Base-by-base conservation (phyloP, 306 rosid species). In the Dalbergia cochinchinensis region DNA sequence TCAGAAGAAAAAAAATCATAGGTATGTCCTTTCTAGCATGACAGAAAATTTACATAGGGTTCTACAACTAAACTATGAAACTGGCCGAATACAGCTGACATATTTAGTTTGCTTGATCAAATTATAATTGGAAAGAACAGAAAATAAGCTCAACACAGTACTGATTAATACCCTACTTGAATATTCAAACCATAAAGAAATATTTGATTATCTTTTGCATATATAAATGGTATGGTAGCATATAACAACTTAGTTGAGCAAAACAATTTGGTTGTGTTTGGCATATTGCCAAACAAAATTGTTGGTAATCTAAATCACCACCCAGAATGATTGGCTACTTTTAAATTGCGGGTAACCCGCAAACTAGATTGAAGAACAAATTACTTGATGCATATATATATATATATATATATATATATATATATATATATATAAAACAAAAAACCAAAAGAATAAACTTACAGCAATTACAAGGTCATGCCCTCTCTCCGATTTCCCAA, bases 381-480 rank as follows among this genome's bases (percentile, higher is more conserved):
- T 53, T 31, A 55, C 60, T 53, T 31, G 66, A 14, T 34, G 26
- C 67, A 39, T 31, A 64, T 33, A 79, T 34, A 55, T 22, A 41
- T 61, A 69, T n/a, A n/a, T n/a, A n/a, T n/a, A n/a, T n/a, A n/a
- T n/a, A n/a, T n/a, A n/a, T n/a, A n/a, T n/a, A n/a, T n/a, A n/a
- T n/a, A n/a, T n/a, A n/a, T n/a, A n/a, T n/a, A n/a, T n/a, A n/a
- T n/a, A n/a, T n/a, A n/a, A n/a, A n/a, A n/a, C 14, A n/a, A n/a
- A 62, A n/a, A 16, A 66, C 31, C 12, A 51, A 69, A 73, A 76
- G 65, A 70, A 82, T 16, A 73, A 65, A 90, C 99, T 89, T 90
- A 93, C 99, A 80, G 97, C 98, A 86, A 91, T 90, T 71, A 93
- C 99, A 77, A 95, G 94, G 88, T 91, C 98, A 61, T 95, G 99